Percentiles rank a stretch among this genome's conserved stretches.
These are phyloP conservation scores for Pseudocercospora pini-densiflorae DNA, from an alignment of 2,329 filamentous ascomycete species.

Conservation along the genomic window DNA sequence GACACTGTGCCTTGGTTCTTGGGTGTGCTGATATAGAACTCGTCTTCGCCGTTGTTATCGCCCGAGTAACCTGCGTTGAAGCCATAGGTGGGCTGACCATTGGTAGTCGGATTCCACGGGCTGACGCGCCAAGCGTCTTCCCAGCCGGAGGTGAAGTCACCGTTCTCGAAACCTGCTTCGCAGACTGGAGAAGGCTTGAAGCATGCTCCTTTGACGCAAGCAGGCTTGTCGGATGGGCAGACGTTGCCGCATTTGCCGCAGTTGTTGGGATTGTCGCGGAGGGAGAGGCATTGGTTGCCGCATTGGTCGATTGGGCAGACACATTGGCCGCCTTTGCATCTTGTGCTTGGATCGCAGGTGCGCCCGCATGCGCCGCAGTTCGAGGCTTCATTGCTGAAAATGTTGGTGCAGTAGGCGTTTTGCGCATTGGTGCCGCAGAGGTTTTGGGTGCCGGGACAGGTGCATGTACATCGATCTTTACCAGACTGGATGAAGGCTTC, in stretches of 20 bases:
- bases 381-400: constrained; percentile 1
- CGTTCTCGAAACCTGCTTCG: background rate
- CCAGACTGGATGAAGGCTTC: constrained; percentile 6
- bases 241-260: constrained; percentile 18
- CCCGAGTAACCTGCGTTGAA: background rate
- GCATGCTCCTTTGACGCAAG: constrained; percentile 18
- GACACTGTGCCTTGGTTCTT: background rate
- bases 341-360: constrained; percentile 5
- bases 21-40: background rate
- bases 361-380: constrained; percentile 22
- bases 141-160: too few species aligned
- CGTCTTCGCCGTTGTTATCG: background rate
- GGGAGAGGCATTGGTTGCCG: constrained; percentile 6
- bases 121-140: too few species aligned
- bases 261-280: constrained; percentile 11
- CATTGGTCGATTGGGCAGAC: constrained; percentile 17
- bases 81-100: background rate
- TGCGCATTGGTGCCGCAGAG: background rate
- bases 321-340: constrained; percentile 13
- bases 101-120: background rate
- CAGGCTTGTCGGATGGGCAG: background rate
- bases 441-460: constrained; percentile 1
- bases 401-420: constrained; percentile 2
- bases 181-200: constrained; percentile 10
- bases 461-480: constrained; percentile 15